Conservation (phyloP, 2,329 filamentous ascomycete genomes). For the Neurospora sp. region DNA sequence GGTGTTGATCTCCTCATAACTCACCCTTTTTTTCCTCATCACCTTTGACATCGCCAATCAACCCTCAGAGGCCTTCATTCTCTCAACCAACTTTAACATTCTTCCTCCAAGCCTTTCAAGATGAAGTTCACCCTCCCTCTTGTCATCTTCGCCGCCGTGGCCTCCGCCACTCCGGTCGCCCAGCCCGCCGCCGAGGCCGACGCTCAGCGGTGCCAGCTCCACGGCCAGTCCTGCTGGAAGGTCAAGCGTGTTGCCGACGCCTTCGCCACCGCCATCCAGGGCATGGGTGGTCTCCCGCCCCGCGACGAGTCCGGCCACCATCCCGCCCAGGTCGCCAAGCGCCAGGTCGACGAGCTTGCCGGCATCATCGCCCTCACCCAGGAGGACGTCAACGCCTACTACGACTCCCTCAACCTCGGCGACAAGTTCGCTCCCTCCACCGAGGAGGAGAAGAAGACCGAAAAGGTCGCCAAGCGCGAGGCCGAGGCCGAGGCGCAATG, state of each 20-base stretch:
- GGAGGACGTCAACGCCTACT: constrained; percentile 22
- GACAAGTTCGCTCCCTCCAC: constrained; percentile 16
- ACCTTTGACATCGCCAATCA: not conserved
- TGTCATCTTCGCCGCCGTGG: constrained; percentile 16
- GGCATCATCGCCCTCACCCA: constrained; percentile 24
- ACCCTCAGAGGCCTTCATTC: not conserved
- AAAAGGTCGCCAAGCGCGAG: constrained; percentile 8
- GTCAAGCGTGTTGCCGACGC: constrained; percentile 30
- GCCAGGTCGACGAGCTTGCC: constrained; percentile 30
- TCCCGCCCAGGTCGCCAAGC: constrained; percentile 27
- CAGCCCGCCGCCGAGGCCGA: constrained; percentile 11
- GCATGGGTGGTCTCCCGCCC: constrained; percentile 16
- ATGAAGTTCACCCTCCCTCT: constrained; percentile 23
- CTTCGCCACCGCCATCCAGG: constrained; percentile 21
- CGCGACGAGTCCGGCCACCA: constrained; percentile 25
- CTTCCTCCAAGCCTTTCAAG: constrained; percentile 1
- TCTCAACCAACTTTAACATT: not conserved
- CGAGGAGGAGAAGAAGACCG: constrained; percentile 6
- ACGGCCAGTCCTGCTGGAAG: constrained; percentile 33
- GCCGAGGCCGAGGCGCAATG: constrained; percentile 17
- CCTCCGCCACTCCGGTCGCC: constrained; percentile 17
- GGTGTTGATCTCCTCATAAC: not conserved
- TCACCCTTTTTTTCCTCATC: not conserved
- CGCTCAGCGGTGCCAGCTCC: constrained; percentile 23
- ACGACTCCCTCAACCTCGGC: constrained; percentile 22